These are phyloP conservation scores for Myxozyma melibiosi DNA, from an alignment of 805 yeast species.

Conservation along the genomic window DNA sequence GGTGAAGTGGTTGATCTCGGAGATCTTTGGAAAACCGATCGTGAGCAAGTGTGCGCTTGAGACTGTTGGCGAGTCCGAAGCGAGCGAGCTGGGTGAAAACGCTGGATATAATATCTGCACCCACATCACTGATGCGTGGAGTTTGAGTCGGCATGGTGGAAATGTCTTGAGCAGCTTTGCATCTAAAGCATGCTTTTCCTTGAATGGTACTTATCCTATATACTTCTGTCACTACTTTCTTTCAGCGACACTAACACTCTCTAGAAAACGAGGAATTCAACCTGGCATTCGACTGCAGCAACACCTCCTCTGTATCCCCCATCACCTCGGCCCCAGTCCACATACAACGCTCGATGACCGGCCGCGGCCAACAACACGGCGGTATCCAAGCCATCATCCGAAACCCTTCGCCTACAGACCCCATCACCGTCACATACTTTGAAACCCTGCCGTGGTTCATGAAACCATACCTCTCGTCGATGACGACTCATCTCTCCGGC, in stretches of 20 bases:
- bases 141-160: constrained; percentile 18
- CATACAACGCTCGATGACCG: constrained; percentile 85
- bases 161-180: constrained; percentile 12
- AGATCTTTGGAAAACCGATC: constrained; percentile 70
- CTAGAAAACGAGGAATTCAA: constrained; percentile 19
- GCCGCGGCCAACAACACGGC: constrained; percentile 88
- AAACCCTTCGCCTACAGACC: constrained; percentile 54
- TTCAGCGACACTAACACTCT: background rate
- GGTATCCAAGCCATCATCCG: constrained; percentile 77
- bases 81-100: background rate
- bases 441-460: constrained; percentile 94
- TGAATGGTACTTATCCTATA: constrained; percentile 2
- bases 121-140: constrained; percentile 20
- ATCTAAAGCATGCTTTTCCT: constrained; percentile 41
- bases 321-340: constrained; percentile 59
- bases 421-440: constrained; percentile 58
- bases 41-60: constrained; percentile 59
- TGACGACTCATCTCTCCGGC: constrained; percentile 42
- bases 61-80: background rate
- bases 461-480: constrained; percentile 75
- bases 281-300: constrained; percentile 40
- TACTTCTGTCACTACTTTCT: background rate
- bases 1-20: constrained; percentile 56
- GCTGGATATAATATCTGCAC: constrained; percentile 16
- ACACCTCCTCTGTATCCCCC: constrained; percentile 50